Evolutionary conservation across 2,329 filamentous ascomycete species (phyloP).

Genomic region (Epichloe bromicola): DNA sequence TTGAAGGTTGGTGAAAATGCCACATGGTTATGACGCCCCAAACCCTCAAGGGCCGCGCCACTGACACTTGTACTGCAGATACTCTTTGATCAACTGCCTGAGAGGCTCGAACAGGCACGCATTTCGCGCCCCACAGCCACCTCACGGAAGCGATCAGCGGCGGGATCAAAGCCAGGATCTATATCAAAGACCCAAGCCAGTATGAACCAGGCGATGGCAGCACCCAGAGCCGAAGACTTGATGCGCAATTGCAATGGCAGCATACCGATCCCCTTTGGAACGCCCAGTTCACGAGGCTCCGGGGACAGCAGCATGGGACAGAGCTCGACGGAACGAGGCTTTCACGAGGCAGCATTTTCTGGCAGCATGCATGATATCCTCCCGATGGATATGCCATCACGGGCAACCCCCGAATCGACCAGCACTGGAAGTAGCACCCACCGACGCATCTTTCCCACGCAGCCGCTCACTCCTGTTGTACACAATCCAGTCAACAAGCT

Average conservation of each 20-base stretch:
- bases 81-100: constrained; percentile 74
- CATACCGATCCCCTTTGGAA: constrained; percentile 12
- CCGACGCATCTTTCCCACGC: constrained; percentile 19
- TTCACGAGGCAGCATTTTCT: constrained; percentile 24
- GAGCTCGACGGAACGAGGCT: constrained; percentile 15
- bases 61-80: constrained; percentile 31
- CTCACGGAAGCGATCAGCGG: constrained; percentile 45
- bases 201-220: constrained; percentile 19
- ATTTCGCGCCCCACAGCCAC: constrained; percentile 19
- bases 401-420: constrained; percentile 31
- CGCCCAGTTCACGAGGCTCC: constrained; percentile 16
- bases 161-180: constrained; percentile 24
- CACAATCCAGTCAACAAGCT: constrained; percentile 50
- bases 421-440: constrained; percentile 29
- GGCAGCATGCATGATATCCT: constrained; percentile 31
- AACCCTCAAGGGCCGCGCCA: background rate
- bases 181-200: constrained; percentile 17
- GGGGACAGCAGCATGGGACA: constrained; percentile 20
- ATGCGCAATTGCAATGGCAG: constrained; percentile 17
- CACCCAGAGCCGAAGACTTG: constrained; percentile 21
- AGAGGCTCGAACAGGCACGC: constrained; percentile 45
- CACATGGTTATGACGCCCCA: background rate
- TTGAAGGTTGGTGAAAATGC: constrained; percentile 47
- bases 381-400: constrained; percentile 30
- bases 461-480: constrained; percentile 18